These are phyloP conservation scores for Pezicula neosporulosa DNA, from an alignment of 2,329 filamentous ascomycete genomes.

Conservation along the genomic window DNA sequence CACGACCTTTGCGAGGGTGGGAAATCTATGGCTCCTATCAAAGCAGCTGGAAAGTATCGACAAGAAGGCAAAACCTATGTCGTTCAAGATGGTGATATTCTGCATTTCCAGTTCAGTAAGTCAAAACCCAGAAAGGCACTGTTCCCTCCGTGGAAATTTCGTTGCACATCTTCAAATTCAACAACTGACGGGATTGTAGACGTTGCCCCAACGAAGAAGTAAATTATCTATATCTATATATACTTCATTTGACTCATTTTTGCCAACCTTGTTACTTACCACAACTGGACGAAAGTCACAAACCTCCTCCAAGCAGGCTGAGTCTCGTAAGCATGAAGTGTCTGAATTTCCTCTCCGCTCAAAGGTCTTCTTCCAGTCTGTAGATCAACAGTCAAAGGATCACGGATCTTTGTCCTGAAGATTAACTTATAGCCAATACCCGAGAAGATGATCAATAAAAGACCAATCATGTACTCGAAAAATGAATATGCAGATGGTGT, in stretches of 20 bases:
- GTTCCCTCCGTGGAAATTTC: neutral
- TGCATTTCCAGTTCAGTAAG: constrained; percentile 42
- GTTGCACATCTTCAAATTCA: no score
- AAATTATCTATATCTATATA: neutral
- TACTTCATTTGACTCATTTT: neutral
- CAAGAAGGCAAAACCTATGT: constrained; percentile 43
- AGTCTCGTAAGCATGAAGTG: constrained; percentile 7
- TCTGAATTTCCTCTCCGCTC: constrained; percentile 3
- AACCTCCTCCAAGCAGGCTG: neutral
- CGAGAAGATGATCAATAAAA: constrained; percentile 4
- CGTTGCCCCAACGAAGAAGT: no score
- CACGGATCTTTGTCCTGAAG: constrained; percentile 6
- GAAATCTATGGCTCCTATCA: constrained; percentile 42
- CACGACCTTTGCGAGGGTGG: constrained; percentile 38
- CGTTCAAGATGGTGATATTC: constrained; percentile 40
- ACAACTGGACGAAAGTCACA: neutral
- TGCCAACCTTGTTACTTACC: neutral
- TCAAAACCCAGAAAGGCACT: constrained; percentile 6
- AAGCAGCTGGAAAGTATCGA: constrained; percentile 41
- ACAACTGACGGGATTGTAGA: no score
- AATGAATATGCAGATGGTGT: constrained; percentile 7
- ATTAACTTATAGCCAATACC: constrained; percentile 6
- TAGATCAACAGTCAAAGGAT: constrained; percentile 8
- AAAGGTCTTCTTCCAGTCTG: constrained; percentile 9
- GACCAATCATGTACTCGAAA: constrained; percentile 11